Percentiles rank a stretch among this genome's conserved stretches.
These are phyloP conservation scores for Thelephora ganbajun DNA, from an alignment of 768 basidiomycete species.

Conservation along the genomic window DNA sequence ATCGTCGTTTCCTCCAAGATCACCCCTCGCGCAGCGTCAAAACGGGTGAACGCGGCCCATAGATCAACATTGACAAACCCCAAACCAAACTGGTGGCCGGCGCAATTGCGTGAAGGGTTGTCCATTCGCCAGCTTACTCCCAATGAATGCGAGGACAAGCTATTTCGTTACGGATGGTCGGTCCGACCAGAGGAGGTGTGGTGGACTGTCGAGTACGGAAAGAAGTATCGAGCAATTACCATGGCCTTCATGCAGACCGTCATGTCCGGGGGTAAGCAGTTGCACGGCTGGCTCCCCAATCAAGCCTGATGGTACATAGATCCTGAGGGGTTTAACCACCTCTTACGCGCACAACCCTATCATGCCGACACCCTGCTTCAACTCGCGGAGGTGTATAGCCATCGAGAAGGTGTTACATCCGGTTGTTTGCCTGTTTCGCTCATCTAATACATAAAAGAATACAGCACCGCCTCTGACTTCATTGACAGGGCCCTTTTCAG, in stretches of 20 bases:
- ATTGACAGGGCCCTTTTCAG: conserved; percentile 90
- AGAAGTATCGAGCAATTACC: conserved; percentile 71
- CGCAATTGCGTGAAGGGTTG: conserved; percentile 57
- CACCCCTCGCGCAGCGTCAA: conserved; percentile 3
- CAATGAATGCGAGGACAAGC: conserved; percentile 36
- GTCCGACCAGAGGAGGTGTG: conserved; percentile 51
- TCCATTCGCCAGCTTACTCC: conserved; percentile 43
- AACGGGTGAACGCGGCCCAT: conserved; percentile 28
- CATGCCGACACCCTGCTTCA: conserved; percentile 89
- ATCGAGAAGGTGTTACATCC: conserved; percentile 58
- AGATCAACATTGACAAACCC: conserved; percentile 71
- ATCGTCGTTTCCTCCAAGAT: conserved; percentile 57
- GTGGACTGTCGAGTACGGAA: conserved; percentile 84
- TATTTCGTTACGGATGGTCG: conserved; percentile 20
- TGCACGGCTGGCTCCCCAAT: neutral
- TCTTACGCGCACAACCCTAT: conserved; percentile 73
- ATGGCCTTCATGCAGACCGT: conserved; percentile 72
- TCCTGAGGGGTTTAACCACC: conserved; percentile 62
- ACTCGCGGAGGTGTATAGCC: conserved; percentile 69
- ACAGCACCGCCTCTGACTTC: conserved; percentile 72
- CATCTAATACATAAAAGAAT: conserved; percentile 31
- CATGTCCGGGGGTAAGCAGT: conserved; percentile 57
- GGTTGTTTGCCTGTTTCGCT: neutral
- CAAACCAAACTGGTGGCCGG: conserved; percentile 61
- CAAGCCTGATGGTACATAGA: conserved; percentile 25